phyloP scores from a whole-genome alignment of 2,329 filamentous ascomycete genomes.

The Penicillium sp. region DNA sequence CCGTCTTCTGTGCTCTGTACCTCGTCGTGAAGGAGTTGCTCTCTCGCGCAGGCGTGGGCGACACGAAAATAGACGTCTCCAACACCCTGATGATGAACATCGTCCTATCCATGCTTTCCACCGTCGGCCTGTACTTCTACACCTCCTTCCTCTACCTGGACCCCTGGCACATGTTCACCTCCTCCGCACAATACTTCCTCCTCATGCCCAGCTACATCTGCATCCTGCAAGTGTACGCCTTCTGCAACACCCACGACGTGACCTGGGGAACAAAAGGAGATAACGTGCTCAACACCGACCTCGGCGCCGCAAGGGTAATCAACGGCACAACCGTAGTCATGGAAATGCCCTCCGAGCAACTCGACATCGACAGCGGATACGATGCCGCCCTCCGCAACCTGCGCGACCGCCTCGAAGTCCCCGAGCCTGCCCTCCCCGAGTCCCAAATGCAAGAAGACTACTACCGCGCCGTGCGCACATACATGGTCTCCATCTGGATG shows the following conservation, averaged over 20 bases:
- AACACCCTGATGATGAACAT: slow-evolving; percentile 94
- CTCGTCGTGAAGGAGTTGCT: slow-evolving; percentile 80
- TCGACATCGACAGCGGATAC: slow-evolving; percentile 96
- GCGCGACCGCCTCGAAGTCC: slow-evolving; percentile 83
- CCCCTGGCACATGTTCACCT: slow-evolving; percentile 98
- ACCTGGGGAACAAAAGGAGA: slow-evolving; percentile 99
- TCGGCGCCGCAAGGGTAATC: slow-evolving; percentile 76
- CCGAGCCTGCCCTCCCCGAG: slow-evolving; percentile 59
- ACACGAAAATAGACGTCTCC: slow-evolving; percentile 56
- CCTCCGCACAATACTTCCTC: slow-evolving; percentile 83
- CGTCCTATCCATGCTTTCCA: slow-evolving; percentile 82
- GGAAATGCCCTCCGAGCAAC: slow-evolving; percentile 95
- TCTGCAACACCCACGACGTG: slow-evolving; percentile 98
- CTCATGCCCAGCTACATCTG: slow-evolving; percentile 92
- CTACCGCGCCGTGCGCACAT: slow-evolving; percentile 93
- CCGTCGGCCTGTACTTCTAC: slow-evolving; percentile 88
- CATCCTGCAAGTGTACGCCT: slow-evolving; percentile 95
- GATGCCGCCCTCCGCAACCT: slow-evolving; percentile 96
- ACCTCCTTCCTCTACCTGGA: slow-evolving; percentile 97
- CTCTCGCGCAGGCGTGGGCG: slow-evolving; percentile 41
- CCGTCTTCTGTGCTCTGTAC: slow-evolving; percentile 80
- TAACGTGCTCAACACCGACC: slow-evolving; percentile 88
- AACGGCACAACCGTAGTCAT: slow-evolving; percentile 79
- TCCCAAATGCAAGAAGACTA: slow-evolving; percentile 94
- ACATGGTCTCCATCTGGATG: slow-evolving; percentile 97